These are phyloP conservation scores for Aristolochia contorta DNA, from an alignment of 164 flowering plant species.

Conservation along the genomic window DNA sequence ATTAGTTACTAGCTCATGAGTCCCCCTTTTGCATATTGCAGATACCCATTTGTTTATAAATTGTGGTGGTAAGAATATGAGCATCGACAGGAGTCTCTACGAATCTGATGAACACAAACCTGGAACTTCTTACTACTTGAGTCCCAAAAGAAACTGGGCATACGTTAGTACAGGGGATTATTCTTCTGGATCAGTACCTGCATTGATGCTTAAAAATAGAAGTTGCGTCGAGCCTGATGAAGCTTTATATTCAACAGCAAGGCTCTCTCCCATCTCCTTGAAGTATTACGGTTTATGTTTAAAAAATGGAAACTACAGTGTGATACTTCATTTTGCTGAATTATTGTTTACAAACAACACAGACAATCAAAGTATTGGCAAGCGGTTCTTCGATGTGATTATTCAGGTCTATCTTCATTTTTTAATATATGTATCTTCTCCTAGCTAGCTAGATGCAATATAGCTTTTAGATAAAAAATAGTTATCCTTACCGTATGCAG, in stretches of 20 bases:
- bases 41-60: constrained; percentile 22
- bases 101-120: constrained; percentile 9
- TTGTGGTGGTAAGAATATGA: constrained; percentile 27
- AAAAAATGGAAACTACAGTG: constrained; percentile 42
- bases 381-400: constrained; percentile 54
- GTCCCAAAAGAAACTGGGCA: constrained; percentile 32
- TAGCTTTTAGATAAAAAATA: background rate
- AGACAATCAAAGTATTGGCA: constrained; percentile 48
- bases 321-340: constrained; percentile 59
- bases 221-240: no score
- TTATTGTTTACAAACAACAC: constrained; percentile 36
- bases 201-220: no score
- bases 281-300: constrained; percentile 54
- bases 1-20: no score
- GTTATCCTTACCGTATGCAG: background rate
- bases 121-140: constrained; percentile 7
- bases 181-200: constrained; percentile 30
- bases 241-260: constrained; percentile 18
- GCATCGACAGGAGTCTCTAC: constrained; percentile 7
- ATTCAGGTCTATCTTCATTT: constrained; percentile 38
- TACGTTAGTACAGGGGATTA: constrained; percentile 57
- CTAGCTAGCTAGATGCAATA: no score
- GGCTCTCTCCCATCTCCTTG: constrained; percentile 51
- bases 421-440: background rate
- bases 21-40: no score